A percentile compares a stretch with the other conserved stretches of the same genome.
Evolutionary conservation across 192 early-diverging fungal species (phyloP).

Genomic region (Coemansia sp.): DNA sequence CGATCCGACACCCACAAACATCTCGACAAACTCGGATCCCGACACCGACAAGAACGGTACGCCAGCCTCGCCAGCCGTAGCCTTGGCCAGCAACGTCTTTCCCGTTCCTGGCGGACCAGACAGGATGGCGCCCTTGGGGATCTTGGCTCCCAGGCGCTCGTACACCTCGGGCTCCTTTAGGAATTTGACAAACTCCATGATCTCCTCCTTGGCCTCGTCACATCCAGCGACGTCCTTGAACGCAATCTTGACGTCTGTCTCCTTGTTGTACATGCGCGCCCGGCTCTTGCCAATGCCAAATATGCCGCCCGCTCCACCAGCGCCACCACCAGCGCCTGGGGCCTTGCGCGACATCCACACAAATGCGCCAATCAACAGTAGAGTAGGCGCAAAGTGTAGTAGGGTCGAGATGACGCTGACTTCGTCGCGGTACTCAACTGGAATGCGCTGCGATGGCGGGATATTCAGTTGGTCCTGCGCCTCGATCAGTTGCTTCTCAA

Average conservation of each 20-base stretch:
- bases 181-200: conserved; percentile 99
- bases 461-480: conserved; percentile 94
- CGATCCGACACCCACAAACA: conserved; percentile 99
- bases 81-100: conserved; percentile 99
- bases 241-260: conserved; percentile 90
- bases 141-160: conserved; percentile 95
- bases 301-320: conserved; percentile 75
- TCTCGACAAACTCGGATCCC: conserved; percentile 99
- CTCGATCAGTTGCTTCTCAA: conserved; percentile 88
- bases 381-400: conserved; percentile 92
- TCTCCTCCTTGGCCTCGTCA: conserved; percentile 99
- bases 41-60: conserved; percentile 98
- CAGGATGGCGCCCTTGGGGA: conserved; percentile 97
- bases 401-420: conserved; percentile 72
- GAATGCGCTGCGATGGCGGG: conserved; percentile 86
- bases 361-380: conserved; percentile 87
- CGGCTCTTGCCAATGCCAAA: conserved; percentile 97
- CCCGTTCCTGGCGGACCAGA: conserved; percentile 94
- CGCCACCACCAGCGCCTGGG: conserved; percentile 65
- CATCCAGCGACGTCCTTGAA: conserved; percentile 99
- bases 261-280: conserved; percentile 97
- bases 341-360: conserved; percentile 87
- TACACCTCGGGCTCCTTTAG: conserved; percentile 91
- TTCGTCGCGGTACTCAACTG: conserved; percentile 89
- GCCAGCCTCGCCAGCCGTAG: conserved; percentile 98